Conservation (phyloP, 768 basidiomycete species). For the Xanthoconium stramineum region DNA sequence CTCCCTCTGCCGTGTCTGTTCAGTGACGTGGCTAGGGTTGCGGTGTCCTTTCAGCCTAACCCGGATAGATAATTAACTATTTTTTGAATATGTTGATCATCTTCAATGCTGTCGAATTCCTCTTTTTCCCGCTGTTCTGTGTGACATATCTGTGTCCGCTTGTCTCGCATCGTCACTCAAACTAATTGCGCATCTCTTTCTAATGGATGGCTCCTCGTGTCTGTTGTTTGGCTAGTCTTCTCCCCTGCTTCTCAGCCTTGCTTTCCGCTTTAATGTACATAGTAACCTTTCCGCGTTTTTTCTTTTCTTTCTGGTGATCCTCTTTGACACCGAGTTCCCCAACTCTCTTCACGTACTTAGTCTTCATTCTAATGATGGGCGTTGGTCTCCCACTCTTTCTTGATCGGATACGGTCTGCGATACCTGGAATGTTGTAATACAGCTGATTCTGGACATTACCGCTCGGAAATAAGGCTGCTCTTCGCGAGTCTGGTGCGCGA, state of each 20-base stretch:
- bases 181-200: conserved; percentile 7
- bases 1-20: conserved; percentile 30
- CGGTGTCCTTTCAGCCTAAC: conserved; percentile 3
- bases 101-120: conserved; percentile 25
- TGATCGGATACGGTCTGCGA: conserved; percentile 33
- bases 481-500: neutral
- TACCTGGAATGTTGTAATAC: conserved; percentile 39
- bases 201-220: conserved; percentile 19
- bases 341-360: conserved; percentile 24
- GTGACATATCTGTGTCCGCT: conserved; percentile 11
- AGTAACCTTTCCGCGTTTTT: conserved; percentile 8
- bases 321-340: conserved; percentile 14
- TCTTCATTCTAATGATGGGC: conserved; percentile 21
- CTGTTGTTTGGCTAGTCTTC: conserved; percentile 20
- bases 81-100: conserved; percentile 35
- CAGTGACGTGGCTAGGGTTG: conserved; percentile 15
- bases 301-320: neutral
- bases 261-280: conserved; percentile 21
- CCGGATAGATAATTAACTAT: conserved; percentile 29
- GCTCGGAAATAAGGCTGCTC: conserved; percentile 15
- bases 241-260: conserved; percentile 1
- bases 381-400: conserved; percentile 13
- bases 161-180: conserved; percentile 9
- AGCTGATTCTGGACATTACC: conserved; percentile 28
- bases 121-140: conserved; percentile 7